Base-by-base conservation (phyloP, 78 protist genomes). In the Dictyostelium capitatum region DNA sequence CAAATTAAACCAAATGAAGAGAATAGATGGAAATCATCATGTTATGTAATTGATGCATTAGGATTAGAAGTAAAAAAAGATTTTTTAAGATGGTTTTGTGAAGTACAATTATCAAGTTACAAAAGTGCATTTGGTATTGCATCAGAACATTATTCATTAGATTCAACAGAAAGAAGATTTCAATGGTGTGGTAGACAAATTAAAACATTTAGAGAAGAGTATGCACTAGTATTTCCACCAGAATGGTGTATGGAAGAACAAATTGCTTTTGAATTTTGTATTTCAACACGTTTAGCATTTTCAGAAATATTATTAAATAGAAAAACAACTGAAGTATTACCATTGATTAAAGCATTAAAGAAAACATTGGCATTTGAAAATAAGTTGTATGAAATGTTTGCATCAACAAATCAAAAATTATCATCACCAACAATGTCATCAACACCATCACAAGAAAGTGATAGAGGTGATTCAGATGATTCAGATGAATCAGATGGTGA, bases 351-450 rank as follows among this genome's bases (percentile, higher is more conserved):
- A 23, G 91, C 92, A 30, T 46, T 95, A 14, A 89, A 80, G 25
- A 83, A 83, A 48, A 90, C 95, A 20, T 37, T 90, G 19, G 82
- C 28, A 17, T 95, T 95, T 89, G 97, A 95, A 56, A 89, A 70
- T 46, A 53, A 57, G 12, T 19, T 89, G 8, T 37, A 56, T 54
- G 81, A 84, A n/a, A 37, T 47, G 20, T 92, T 87, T 14, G 92
- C 65, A 1, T 15, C 19, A 37, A 67, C 10, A 23, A 56, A 56
- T 79, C 83, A 54, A 51, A 23, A 25, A 62, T 46, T 46, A 46
- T 41, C 73, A 19, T 62, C 73, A 62, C 87, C 87, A 20, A 46
- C 74, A 48, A 73, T 73, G 32, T 54, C 72, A 37, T 82, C 75
- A 69, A 62, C 73, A 43, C 77, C 81, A 67, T 10, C 20, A 12